Evolutionary conservation across 2,329 filamentous ascomycete genomes (phyloP).

Genomic region (Colletotrichum cereale): DNA sequence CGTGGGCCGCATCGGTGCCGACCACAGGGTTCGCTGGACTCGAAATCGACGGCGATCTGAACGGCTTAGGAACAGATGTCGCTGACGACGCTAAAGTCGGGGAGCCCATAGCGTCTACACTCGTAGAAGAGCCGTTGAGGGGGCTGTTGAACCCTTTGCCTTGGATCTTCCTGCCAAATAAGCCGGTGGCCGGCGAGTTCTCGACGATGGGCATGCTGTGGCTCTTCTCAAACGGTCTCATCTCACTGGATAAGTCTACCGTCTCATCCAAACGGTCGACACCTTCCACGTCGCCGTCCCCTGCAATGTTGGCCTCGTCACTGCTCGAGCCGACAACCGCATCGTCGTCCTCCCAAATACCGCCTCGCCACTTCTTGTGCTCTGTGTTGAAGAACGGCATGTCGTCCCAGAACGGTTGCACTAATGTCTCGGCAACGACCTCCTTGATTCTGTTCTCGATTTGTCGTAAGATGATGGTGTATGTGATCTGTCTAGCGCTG

Average conservation of each 20-base stretch:
- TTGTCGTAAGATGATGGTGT: slow-evolving; percentile 88
- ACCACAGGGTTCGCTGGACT: slow-evolving; percentile 74
- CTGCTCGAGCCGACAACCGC: slow-evolving; percentile 55
- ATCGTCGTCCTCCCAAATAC: slow-evolving; percentile 77
- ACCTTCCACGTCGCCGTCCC: slow-evolving; percentile 62
- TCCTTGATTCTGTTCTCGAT: slow-evolving; percentile 97
- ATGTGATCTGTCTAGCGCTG: slow-evolving; percentile 94
- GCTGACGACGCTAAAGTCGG: slow-evolving; percentile 53
- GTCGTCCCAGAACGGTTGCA: slow-evolving; percentile 96
- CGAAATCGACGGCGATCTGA: slow-evolving; percentile 71
- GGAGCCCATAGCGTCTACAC: slow-evolving; percentile 55
- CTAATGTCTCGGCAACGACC: slow-evolving; percentile 90
- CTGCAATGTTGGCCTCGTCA: slow-evolving; percentile 54
- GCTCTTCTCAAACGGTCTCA: slow-evolving; percentile 68
- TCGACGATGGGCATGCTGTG: slow-evolving; percentile 62
- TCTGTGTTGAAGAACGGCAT: slow-evolving; percentile 89
- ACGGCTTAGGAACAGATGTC: slow-evolving; percentile 27
- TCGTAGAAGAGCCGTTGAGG: slow-evolving; percentile 59
- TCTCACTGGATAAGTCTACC: slow-evolving; percentile 53
- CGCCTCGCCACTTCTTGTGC: slow-evolving; percentile 83
- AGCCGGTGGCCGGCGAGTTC: slow-evolving; percentile 52
- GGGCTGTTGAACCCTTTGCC: slow-evolving; percentile 51
- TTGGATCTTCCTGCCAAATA: slow-evolving; percentile 64
- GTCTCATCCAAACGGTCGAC: slow-evolving; percentile 58
- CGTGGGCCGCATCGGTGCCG: slow-evolving; percentile 74